A percentile compares a stretch with the other conserved stretches of the same genome.
Evolutionary conservation across 495 filamentous ascomycete species (phyloP).

Genomic region (Cladorrhinum samala): DNA sequence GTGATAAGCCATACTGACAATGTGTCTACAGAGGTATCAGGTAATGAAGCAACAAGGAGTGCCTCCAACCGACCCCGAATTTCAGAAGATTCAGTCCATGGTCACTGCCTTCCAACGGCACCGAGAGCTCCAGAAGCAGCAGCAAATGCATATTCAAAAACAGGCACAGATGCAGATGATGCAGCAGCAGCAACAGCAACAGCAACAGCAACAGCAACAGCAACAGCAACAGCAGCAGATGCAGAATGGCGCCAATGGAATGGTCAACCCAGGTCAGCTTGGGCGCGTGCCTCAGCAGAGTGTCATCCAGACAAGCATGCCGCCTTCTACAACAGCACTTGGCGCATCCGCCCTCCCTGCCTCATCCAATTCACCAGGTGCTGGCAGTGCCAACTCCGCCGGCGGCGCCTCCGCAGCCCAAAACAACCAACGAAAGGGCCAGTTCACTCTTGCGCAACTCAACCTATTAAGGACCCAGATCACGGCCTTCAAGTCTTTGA

Average conservation of each 20-base stretch:
- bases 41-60: conserved; percentile 75
- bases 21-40: conserved; percentile 59
- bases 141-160: conserved; percentile 24
- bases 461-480: conserved; percentile 69
- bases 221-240: conserved; percentile 36
- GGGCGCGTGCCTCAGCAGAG: conserved; percentile 29
- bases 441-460: conserved; percentile 67
- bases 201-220: conserved; percentile 34
- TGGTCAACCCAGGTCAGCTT: conserved; percentile 39
- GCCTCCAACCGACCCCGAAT: conserved; percentile 70
- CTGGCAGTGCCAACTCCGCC: conserved; percentile 12
- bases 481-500: conserved; percentile 70
- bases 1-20: conserved; percentile 3
- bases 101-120: conserved; percentile 62
- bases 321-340: conserved; percentile 23
- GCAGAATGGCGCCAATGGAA: conserved; percentile 39
- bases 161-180: conserved; percentile 19
- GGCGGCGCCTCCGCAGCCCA: conserved; percentile 11
- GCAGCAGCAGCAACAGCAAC: conserved; percentile 32
- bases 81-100: conserved; percentile 63
- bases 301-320: conserved; percentile 26
- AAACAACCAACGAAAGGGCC: conserved; percentile 16
- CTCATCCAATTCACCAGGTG: conserved; percentile 36
- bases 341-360: conserved; percentile 31
- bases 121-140: conserved; percentile 29